These are phyloP conservation scores for Tylopilus plumbeoviolaceoides DNA, from an alignment of 768 basidiomycete genomes.

Conservation along the genomic window DNA sequence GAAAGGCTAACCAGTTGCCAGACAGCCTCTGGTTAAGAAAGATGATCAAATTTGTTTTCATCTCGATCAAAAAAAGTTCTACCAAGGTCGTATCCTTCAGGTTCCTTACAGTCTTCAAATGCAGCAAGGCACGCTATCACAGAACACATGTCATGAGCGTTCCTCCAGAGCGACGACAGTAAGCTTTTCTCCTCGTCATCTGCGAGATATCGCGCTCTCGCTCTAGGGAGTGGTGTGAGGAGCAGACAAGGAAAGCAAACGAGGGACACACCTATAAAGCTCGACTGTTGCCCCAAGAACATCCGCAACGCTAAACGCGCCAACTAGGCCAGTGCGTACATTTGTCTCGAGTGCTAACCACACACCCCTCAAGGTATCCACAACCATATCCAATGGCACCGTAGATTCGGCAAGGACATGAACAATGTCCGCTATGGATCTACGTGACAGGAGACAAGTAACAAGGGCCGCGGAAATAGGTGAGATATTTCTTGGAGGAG, in stretches of 20 bases:
- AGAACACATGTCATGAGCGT: constrained; percentile 66
- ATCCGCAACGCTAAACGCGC: constrained; percentile 41
- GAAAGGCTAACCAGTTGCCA: constrained; percentile 70
- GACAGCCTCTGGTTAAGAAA: constrained; percentile 47
- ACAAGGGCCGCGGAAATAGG: constrained; percentile 25
- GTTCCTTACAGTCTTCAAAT: constrained; percentile 64
- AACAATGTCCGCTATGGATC: constrained; percentile 55
- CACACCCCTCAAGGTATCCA: constrained; percentile 44
- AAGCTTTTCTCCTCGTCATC: constrained; percentile 37
- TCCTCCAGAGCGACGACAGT: constrained; percentile 49
- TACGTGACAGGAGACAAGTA: constrained; percentile 46
- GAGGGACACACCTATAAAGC: constrained; percentile 29
- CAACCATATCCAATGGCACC: constrained; percentile 38
- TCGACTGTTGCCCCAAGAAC: constrained; percentile 47
- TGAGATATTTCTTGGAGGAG: constrained; percentile 24
- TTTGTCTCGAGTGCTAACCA: constrained; percentile 43
- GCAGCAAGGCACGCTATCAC: constrained; percentile 55
- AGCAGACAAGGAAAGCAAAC: neutral
- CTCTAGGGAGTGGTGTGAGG: constrained; percentile 23
- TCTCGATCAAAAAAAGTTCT: neutral
- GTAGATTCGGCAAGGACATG: constrained; percentile 48
- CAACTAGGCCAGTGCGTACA: constrained; percentile 35
- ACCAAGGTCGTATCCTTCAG: constrained; percentile 64
- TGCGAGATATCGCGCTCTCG: constrained; percentile 26
- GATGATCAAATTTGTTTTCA: constrained; percentile 1